Percentiles rank a stretch among this genome's conserved stretches.
phyloP scores from a whole-genome alignment of 371 early-diverging fungal genomes.

The Chytridium lagenaria region DNA sequence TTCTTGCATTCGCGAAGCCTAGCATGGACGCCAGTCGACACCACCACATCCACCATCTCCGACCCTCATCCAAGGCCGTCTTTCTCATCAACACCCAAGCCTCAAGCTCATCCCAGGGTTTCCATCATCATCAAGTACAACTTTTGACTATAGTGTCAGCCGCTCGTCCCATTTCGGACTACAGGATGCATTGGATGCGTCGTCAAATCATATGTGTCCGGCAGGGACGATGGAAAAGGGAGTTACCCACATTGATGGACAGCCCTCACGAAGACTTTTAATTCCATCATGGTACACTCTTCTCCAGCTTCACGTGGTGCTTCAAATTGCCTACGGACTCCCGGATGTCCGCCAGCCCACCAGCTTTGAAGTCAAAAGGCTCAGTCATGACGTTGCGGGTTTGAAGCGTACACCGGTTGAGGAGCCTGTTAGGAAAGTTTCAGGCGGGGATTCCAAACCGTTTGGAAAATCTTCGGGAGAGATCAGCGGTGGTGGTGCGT shows the following conservation, averaged over 20 bases:
- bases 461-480: no score
- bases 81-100: background rate
- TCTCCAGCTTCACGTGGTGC: background rate
- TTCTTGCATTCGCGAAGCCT: no score
- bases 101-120: background rate
- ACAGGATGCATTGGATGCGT: no score
- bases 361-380: background rate
- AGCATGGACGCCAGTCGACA: no score
- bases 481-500: no score
- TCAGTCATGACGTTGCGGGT: background rate
- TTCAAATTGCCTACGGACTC: background rate
- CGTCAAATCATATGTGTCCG: no score
- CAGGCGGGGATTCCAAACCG: no score
- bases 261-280: background rate
- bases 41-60: slow-evolving; percentile 2
- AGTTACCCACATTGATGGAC: no score
- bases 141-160: background rate
- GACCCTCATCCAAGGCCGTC: background rate
- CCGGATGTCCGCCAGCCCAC: background rate
- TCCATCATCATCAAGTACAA: background rate
- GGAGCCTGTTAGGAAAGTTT: no score
- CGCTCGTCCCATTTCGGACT: no score
- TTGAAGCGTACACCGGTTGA: no score
- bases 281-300: slow-evolving; percentile 1
- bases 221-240: no score